Conservation (phyloP, 495 filamentous ascomycete species). For the Xylona heveae region DNA sequence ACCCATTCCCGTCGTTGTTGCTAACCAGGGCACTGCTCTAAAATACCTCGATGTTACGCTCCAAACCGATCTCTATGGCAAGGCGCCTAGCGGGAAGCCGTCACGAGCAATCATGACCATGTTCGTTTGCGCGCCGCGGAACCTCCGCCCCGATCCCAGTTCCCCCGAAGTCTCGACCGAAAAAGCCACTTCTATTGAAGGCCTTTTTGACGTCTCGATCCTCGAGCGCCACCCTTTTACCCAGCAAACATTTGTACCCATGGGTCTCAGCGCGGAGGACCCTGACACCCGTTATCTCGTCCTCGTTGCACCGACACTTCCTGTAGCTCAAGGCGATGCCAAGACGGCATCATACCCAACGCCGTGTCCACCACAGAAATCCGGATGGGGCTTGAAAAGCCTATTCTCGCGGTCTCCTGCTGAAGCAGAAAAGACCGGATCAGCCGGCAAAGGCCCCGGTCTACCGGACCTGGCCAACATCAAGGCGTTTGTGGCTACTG, state of each 20-base stretch:
- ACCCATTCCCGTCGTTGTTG: constrained; percentile 17
- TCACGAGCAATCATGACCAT: constrained; percentile 54
- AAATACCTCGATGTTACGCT: constrained; percentile 67
- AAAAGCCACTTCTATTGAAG: constrained; percentile 3
- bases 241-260: constrained; percentile 75
- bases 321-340: constrained; percentile 5
- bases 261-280: constrained; percentile 28
- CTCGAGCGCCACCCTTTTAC: constrained; percentile 91
- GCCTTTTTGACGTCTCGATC: constrained; percentile 44
- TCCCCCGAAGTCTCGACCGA: too few species aligned
- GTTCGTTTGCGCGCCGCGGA: constrained; percentile 67
- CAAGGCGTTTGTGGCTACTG: constrained; percentile 60
- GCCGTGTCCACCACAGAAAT: constrained; percentile 15
- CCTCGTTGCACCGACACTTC: constrained; percentile 59
- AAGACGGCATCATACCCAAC: constrained; percentile 18
- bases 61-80: constrained; percentile 41
- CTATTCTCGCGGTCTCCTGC: constrained; percentile 10
- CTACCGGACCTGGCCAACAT: constrained; percentile 52
- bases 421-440: constrained; percentile 9
- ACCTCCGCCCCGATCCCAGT: constrained; percentile 15
- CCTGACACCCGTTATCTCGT: constrained; percentile 45
- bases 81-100: constrained; percentile 38
- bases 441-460: constrained; percentile 25
- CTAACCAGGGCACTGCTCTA: constrained; percentile 76
- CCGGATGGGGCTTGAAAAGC: too few species aligned